Conservation (phyloP, 2,329 filamentous ascomycete genomes). For the Didymella pinodella region DNA sequence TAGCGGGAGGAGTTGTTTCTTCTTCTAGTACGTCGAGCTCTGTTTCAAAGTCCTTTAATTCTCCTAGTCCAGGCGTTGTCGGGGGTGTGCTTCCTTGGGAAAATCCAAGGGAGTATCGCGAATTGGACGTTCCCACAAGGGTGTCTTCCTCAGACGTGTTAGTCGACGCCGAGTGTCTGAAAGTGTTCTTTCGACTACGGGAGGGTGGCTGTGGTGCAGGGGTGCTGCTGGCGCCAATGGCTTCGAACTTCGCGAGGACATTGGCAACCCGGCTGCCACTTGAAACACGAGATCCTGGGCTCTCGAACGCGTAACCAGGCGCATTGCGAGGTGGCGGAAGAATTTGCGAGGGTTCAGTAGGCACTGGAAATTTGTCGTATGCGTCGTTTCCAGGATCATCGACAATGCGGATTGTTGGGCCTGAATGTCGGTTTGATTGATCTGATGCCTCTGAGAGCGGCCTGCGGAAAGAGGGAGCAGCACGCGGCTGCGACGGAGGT, state of each 20-base stretch:
- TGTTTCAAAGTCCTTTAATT: conserved; percentile 41
- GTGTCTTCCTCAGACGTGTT: conserved; percentile 51
- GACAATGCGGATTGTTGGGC: conserved; percentile 53
- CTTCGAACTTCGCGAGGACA: conserved; percentile 50
- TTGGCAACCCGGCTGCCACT: conserved; percentile 47
- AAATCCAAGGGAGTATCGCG: conserved; percentile 49
- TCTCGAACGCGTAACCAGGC: conserved; percentile 51
- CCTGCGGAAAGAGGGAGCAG: conserved; percentile 44
- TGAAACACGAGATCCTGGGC: conserved; percentile 52
- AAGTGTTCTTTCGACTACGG: conserved; percentile 42
- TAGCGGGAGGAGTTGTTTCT: conserved; percentile 34
- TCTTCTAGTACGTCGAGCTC: conserved; percentile 48
- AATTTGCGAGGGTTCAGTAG: conserved; percentile 51
- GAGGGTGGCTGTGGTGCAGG: conserved; percentile 46
- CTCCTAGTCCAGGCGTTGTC: conserved; percentile 43
- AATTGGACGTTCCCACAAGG: conserved; percentile 46
- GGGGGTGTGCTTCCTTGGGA: conserved; percentile 52
- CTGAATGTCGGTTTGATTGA: conserved; percentile 48
- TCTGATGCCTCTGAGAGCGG: conserved; percentile 52
- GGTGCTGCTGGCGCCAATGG: conserved; percentile 35
- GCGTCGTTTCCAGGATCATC: conserved; percentile 46
- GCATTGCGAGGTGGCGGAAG: conserved; percentile 50
- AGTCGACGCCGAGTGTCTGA: conserved; percentile 50
- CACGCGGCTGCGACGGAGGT: conserved; percentile 36
- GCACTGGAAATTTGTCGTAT: conserved; percentile 52